These are phyloP conservation scores for Cytospora chrysosperma DNA, from an alignment of 2,329 filamentous ascomycete genomes.

Conservation along the genomic window DNA sequence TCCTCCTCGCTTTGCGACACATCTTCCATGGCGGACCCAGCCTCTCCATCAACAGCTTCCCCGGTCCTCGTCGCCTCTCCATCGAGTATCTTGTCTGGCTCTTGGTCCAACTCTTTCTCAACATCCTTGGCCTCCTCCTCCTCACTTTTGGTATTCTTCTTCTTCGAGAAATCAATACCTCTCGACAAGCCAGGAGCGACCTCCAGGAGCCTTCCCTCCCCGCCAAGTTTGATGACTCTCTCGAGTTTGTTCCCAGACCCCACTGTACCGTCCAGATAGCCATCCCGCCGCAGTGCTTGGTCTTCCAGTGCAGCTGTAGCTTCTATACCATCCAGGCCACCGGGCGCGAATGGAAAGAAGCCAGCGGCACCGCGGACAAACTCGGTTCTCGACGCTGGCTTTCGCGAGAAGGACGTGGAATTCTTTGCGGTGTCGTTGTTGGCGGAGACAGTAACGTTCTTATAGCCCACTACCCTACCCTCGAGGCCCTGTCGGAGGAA, in stretches of 20 bases:
- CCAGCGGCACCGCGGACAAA: slow-evolving; percentile 91
- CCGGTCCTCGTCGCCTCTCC: slow-evolving; percentile 31
- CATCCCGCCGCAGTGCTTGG: slow-evolving; percentile 59
- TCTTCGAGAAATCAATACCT: slow-evolving; percentile 70
- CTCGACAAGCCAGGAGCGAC: slow-evolving; percentile 78
- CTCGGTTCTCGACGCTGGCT: slow-evolving; percentile 81
- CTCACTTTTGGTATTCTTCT: slow-evolving; percentile 56
- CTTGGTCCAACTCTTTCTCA: slow-evolving; percentile 57
- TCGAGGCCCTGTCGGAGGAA: slow-evolving; percentile 91
- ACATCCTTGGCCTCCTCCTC: slow-evolving; percentile 67
- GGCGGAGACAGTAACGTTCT: slow-evolving; percentile 87
- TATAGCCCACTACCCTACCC: slow-evolving; percentile 89
- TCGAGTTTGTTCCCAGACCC: slow-evolving; percentile 63
- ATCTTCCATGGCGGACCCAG: slow-evolving; percentile 29
- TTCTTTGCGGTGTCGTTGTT: slow-evolving; percentile 91
- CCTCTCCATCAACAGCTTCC: slow-evolving; percentile 19
- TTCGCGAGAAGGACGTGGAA: slow-evolving; percentile 83
- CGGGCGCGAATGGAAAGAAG: slow-evolving; percentile 91
- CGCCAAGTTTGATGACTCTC: slow-evolving; percentile 78
- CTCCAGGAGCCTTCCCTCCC: slow-evolving; percentile 75
- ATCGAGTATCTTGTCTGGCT: slow-evolving; percentile 40
- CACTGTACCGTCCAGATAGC: slow-evolving; percentile 36
- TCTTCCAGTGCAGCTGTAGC: slow-evolving; percentile 82
- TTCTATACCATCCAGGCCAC: slow-evolving; percentile 83
- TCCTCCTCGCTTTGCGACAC: slow-evolving; percentile 41